Evolutionary conservation across 306 rosid species (phyloP).

Genomic region (Glycine tomentella): DNA sequence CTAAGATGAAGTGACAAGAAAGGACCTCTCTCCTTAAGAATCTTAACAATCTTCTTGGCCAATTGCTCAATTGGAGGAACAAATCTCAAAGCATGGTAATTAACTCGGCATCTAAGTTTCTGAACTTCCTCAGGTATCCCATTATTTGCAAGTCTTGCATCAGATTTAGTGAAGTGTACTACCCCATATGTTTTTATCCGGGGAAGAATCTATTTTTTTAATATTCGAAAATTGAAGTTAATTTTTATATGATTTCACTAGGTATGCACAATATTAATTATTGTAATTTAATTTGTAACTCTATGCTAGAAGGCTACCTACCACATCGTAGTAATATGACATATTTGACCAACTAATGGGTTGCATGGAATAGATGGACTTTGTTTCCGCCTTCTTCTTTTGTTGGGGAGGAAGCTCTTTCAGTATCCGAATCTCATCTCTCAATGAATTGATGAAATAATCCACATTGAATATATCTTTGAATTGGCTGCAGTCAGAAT

Average conservation of each 20-base stretch:
- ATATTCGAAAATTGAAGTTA: neutral
- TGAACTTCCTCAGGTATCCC: conserved; percentile 74
- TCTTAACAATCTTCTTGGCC: conserved; percentile 64
- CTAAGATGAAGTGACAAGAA: conserved; percentile 83
- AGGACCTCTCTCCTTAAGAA: conserved; percentile 73
- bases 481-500: conserved; percentile 53
- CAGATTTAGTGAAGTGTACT: conserved; percentile 74
- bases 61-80: conserved; percentile 63
- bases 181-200: conserved; percentile 62
- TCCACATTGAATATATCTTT: conserved; percentile 70
- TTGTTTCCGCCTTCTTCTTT: conserved; percentile 55
- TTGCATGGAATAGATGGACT: conserved; percentile 63
- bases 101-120: conserved; percentile 71
- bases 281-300: neutral
- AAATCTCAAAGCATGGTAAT: conserved; percentile 71
- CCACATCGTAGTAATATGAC: conserved; percentile 73
- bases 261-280: neutral
- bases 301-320: conserved; percentile 27
- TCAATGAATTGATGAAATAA: conserved; percentile 71
- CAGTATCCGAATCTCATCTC: conserved; percentile 72
- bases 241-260: neutral
- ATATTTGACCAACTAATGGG: conserved; percentile 89
- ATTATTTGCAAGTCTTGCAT: conserved; percentile 79
- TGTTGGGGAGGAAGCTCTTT: conserved; percentile 67
- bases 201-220: conserved; percentile 66